Conservation (phyloP, 148 eudicot species). For the Salicornia ramosissima region DNA sequence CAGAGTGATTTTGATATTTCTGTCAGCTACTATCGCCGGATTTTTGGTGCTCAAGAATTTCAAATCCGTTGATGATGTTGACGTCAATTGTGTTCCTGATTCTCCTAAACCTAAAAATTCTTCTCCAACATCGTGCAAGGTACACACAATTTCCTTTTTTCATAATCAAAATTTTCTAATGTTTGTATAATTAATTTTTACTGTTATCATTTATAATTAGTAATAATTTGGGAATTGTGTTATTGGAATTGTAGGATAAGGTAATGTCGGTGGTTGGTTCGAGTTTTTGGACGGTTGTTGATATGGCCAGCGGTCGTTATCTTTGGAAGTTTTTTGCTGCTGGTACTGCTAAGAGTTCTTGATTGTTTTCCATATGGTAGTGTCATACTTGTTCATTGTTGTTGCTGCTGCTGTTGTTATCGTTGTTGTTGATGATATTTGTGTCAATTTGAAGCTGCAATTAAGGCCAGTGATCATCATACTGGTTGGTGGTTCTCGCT, state of each 20-base stretch:
- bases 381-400: neutral
- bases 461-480: neutral
- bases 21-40: conserved; percentile 9
- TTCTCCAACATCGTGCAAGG: conserved; percentile 12
- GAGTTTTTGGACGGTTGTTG: conserved; percentile 58
- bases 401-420: neutral
- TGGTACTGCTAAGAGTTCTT: conserved; percentile 1
- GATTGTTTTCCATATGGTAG: neutral
- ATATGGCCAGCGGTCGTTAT: conserved; percentile 70
- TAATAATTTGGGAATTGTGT: neutral
- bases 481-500: neutral
- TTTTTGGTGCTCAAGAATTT: conserved; percentile 11
- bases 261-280: conserved; percentile 23
- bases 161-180: too few relatives aligned
- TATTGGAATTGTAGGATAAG: conserved; percentile 14
- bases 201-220: neutral
- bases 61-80: neutral
- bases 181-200: neutral
- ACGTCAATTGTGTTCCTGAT: conserved; percentile 1
- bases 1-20: conserved; percentile 5
- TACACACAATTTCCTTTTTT: neutral
- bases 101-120: neutral
- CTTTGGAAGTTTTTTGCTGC: conserved; percentile 54
- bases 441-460: neutral
- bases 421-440: neutral